Percentiles rank a stretch among this genome's conserved stretches.
Conservation (phyloP, 2,329 filamentous ascomycete genomes). For the Xylaria sp. region DNA sequence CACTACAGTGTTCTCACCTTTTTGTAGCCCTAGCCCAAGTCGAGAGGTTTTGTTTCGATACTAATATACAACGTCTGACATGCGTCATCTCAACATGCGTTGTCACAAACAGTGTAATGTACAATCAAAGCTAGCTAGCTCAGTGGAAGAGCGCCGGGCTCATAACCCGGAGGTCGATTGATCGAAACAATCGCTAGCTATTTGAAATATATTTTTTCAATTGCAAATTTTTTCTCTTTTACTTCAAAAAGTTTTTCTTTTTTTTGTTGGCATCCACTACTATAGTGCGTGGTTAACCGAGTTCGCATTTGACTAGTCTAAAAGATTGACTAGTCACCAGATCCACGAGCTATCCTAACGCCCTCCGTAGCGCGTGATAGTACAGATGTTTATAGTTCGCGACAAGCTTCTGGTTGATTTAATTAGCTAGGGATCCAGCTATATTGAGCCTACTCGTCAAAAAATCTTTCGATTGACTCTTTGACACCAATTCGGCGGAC, state of each 20-base stretch:
- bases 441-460: background rate
- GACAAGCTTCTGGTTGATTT: background rate
- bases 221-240: background rate
- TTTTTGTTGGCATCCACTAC: background rate
- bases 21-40: too few relatives aligned
- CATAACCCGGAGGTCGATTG: slow-evolving; percentile 45
- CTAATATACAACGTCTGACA: too few relatives aligned
- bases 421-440: background rate
- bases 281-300: background rate
- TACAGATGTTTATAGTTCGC: background rate
- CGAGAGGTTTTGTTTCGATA: too few relatives aligned
- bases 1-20: too few relatives aligned
- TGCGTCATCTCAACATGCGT: too few relatives aligned
- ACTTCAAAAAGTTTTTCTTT: background rate
- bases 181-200: slow-evolving; percentile 44
- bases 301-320: background rate
- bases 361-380: background rate
- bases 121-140: slow-evolving; percentile 35
- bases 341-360: background rate
- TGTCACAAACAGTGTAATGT: too few relatives aligned
- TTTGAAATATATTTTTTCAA: background rate
- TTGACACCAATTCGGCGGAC: background rate
- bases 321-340: background rate
- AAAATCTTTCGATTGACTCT: background rate
- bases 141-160: slow-evolving; percentile 44